Base-by-base conservation (phyloP, 1,139 yeast genomes). In the Candida mesenterica region DNA sequence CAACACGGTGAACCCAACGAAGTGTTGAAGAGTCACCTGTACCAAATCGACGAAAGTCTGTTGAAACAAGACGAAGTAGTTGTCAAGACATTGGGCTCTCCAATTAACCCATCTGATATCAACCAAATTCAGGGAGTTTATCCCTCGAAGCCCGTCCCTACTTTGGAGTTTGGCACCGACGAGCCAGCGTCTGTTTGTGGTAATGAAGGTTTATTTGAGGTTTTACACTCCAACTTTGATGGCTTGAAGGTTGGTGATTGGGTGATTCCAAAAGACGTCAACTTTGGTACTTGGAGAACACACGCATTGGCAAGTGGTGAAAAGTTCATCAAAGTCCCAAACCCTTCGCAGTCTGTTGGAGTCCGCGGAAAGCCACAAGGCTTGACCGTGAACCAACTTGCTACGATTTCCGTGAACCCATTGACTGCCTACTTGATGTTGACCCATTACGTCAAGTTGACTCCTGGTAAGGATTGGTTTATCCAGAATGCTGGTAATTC, bases 401-500 rank as follows among this genome's bases (percentile, higher is more conserved):
- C 97, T 7, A 89, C 97, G 3, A 78, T 89, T 31, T 70, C 87
- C 7, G 97, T 94, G 35, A 92, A 92, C 57, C 97, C 98, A 2
- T 75, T 86, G 40, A 87, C 97, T 6, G 98, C 98, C 0, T 87
- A 80, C 53, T 87, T 88, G 60, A 76, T 94, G 86, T 81, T 92
- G 42, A 82, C 82, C 18, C 76, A 82, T 56, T 87, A 77, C 55
- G 75, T 72, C 32, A 69, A 78, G 32, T 71, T 86, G 59, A 54
- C 59, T 30, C 69, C 79, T 3, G 92, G 90, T 8, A 59, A 61
- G 45, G 97, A 92, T 59, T 94, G 96, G 96, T 77, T 92, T 49
- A 80, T 94, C 45, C 98, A 92, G 62, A 92, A 92, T 54, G 98
- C 97, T 25, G 97, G 96, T 28, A 92, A 88, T 47, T 87, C 96